Base-by-base conservation (phyloP, 2,329 filamentous ascomycete species). In the Aureobasidium sp. region DNA sequence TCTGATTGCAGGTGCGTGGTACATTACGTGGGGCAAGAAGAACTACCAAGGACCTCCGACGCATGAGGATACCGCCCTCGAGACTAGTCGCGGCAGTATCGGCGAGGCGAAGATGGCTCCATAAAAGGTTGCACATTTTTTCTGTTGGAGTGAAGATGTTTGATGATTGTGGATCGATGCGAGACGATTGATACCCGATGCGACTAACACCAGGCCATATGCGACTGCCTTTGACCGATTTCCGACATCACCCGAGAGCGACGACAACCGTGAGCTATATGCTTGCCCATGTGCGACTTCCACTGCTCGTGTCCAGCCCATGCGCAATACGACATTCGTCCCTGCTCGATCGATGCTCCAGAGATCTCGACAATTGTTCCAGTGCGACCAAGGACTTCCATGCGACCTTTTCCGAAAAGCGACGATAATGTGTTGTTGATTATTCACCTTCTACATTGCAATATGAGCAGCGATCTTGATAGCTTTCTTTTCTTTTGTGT, bases 11-110 rank as follows among this genome's bases (percentile, higher is more conserved):
- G 79, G 78, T 11, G 72, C 75, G 8, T 91, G 87, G 86, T 91
- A 91, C 76, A 76, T 84, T 66, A 78, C 79, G 57, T 89, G 86
- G 85, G 87, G 87, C 37, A 81, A 83, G 74, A 82, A 84, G 74
- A 83, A 90, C 74, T 89, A 89, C 74, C 77, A 78, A 49, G 85
- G 86, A 17, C 85, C 84, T 1, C 65, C 73, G 37, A 69, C 75
- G 35, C 72, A 75, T 45, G 68, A 71, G 14, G 72, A 72, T 50
- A 70, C 72, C 11, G 68, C 64, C 19, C 57, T 60, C 8, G 57
- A 60, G 17, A 22, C 57, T 22, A 49, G 17, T 27, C 33, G 57
- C 33, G 42, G 57, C 33, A 50, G 57, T 27, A 50, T 49, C 19
- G 42, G 42, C 2, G 54, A 50, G 17, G 57, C 44, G 5, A 60